Base-by-base conservation (phyloP, 2,329 filamentous ascomycete genomes). In the Elsinoe fawcettii region DNA sequence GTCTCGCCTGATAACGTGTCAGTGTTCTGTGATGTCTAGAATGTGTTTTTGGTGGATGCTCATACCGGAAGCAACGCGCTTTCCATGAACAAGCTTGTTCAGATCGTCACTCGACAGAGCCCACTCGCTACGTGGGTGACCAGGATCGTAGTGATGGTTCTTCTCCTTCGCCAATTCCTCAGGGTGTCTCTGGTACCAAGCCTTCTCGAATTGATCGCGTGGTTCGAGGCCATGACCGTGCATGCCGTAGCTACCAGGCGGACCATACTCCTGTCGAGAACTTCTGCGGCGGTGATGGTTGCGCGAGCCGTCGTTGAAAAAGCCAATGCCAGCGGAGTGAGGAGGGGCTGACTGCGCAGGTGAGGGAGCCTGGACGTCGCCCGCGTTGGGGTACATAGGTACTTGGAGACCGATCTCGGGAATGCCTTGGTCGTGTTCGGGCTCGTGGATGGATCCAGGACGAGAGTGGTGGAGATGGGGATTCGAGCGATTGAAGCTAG, bases 331-430 rank as follows among this genome's bases (percentile, higher is more conserved):
- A 34, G 73, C 65, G 39, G 69, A 61, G 58, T 67, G 74, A 49
- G 70, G 66, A 54, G 70, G 63, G 14, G 67, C 66, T 59, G 72
- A 75, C 7, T 85, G 86, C 2, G 84, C 81, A 1, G 91, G 90
- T 1, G 91, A 93, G 2, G 93, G 93, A 12, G 93, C 93, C 74
- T 99, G 93, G 8, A 97, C 93, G 69, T 97, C 92, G 60, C 93
- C 93, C 43, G 93, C 88, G 69, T 93, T 83, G 55, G 86, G 87
- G 68, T 93, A 87, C 88, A 99, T 93, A 51, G 93, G 93, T 37
- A 99, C 92, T 67, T 91, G 87, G 66, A 88, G 83, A 49, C 92
- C 92, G 63, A 96, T 93, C 68, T 95, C 88, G 1, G 91, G 91
- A 65, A 96, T 96, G 20, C 91, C 92, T 57, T 90, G 85, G 62